Conservation (phyloP, 225 moss, liverwort and hornwort genomes). For the Straminergon stramineum region DNA sequence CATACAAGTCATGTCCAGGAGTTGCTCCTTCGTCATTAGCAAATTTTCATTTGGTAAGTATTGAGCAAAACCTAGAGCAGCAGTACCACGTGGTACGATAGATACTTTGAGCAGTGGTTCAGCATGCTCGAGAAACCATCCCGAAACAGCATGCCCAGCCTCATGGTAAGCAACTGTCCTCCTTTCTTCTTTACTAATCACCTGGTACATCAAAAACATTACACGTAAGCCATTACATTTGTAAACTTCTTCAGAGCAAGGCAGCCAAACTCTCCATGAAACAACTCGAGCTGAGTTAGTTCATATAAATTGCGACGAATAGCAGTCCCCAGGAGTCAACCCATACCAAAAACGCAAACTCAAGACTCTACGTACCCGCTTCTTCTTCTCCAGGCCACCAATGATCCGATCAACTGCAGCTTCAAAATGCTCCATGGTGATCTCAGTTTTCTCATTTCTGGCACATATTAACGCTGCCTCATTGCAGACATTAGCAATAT, state of each 20-base stretch:
- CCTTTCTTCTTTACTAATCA: constrained; percentile 96
- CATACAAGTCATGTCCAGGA: constrained; percentile 99
- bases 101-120: constrained; percentile 96
- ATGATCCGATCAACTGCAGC: constrained; percentile 96
- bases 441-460: constrained; percentile 70
- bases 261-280: neutral
- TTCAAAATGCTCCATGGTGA: constrained; percentile 96
- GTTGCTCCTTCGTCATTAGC: constrained; percentile 98
- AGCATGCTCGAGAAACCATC: constrained; percentile 93
- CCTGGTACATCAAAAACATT: constrained; percentile 32
- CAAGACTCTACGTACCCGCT: constrained; percentile 45
- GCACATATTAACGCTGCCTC: constrained; percentile 97
- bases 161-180: constrained; percentile 97
- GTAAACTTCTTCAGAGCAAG: neutral
- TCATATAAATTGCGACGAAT: neutral
- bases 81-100: constrained; percentile 93
- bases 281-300: neutral
- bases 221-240: neutral
- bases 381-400: constrained; percentile 95
- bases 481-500: constrained; percentile 97
- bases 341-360: neutral
- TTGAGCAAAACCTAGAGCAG: constrained; percentile 97
- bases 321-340: neutral
- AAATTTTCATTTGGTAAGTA: constrained; percentile 96
- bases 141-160: constrained; percentile 93